Evolutionary conservation across 2,329 filamentous ascomycete genomes (phyloP), one percentile per base, ranked within the genome.

Genomic region (Taxawa tesnikishii): DNA sequence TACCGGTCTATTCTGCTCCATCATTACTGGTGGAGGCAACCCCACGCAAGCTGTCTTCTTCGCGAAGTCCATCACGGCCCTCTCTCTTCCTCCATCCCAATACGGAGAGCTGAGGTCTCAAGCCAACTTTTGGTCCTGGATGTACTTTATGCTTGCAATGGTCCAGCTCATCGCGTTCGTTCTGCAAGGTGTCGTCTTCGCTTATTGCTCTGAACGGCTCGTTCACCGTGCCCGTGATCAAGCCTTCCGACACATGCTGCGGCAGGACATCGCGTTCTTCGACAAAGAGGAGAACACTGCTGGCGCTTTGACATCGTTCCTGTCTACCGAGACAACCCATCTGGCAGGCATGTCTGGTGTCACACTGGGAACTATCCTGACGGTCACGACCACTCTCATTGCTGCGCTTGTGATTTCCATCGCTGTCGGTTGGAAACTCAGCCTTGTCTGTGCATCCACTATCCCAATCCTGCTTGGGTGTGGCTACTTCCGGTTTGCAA

Each of bases 241-340:
- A 36, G 81, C 85, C 5, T 94, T 98, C 64, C 71, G 87, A 18
- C 69, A 79, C 15, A 84, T 96, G 63, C 73, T 96, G 31, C 81
- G 87, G 42, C 88, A 96, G 56, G 90, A 96, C 41, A 87, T 96
- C 37, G 65, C 75, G 16, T 96, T 87, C 56, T 98, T 94, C 46
- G 90, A 96, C 54, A 69, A 68, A 27, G 83, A 92, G 41, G 80
- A 90, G 54, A 93, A 96, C 53, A 85, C 81, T 5, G 78, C 84
- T 5, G 90, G 90, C 42, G 80, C 85, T 1, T 63, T 98, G 45
- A 94, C 85, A 0, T 83, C 81, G 0, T 90, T 93, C 59, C 63
- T 94, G 9, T 87, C 83, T 2, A 92, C 83, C 0, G 82, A 94
- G 56, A 87, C 87, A 0, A 94, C 84, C 0, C 79, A 92, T 48